Conservation (phyloP, 306 rosid genomes). For the Dalbergia cochinchinensis region DNA sequence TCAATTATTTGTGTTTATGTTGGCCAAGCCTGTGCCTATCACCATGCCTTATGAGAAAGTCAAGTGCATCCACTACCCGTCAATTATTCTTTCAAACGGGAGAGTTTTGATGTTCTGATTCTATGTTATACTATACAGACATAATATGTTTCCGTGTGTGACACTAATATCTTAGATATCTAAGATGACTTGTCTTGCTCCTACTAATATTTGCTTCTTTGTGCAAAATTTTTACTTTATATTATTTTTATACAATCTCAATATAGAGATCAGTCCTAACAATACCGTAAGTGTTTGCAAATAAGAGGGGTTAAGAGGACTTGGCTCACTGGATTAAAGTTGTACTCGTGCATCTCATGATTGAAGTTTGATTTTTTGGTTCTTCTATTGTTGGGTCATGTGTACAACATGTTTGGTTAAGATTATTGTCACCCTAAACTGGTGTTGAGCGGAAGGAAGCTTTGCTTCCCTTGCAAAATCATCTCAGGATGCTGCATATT, state of each 20-base stretch:
- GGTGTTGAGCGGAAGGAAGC: too few species aligned
- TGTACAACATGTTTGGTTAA: too few species aligned
- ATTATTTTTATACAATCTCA: background rate
- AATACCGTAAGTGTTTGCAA: background rate
- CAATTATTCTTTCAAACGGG: background rate
- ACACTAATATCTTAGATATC: background rate
- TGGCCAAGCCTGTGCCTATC: background rate
- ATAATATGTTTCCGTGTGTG: background rate
- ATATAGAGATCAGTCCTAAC: background rate
- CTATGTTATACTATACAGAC: too few species aligned
- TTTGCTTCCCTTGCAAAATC: too few species aligned
- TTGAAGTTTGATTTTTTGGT: too few species aligned
- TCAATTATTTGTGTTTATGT: background rate
- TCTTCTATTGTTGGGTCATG: too few species aligned
- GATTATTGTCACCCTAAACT: too few species aligned
- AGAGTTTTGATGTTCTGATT: background rate
- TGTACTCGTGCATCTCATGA: too few species aligned
- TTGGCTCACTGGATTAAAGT: too few species aligned
- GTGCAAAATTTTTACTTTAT: background rate
- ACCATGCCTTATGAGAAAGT: slow-evolving; percentile 1
- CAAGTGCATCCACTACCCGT: background rate
- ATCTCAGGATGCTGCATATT: too few species aligned
- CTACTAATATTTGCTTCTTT: too few species aligned
- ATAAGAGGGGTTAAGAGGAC: background rate
- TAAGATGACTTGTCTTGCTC: background rate